Percentiles rank a stretch among this genome's conserved stretches.
These are phyloP conservation scores for Russula sp. DNA, from an alignment of 768 basidiomycete genomes.

Conservation along the genomic window DNA sequence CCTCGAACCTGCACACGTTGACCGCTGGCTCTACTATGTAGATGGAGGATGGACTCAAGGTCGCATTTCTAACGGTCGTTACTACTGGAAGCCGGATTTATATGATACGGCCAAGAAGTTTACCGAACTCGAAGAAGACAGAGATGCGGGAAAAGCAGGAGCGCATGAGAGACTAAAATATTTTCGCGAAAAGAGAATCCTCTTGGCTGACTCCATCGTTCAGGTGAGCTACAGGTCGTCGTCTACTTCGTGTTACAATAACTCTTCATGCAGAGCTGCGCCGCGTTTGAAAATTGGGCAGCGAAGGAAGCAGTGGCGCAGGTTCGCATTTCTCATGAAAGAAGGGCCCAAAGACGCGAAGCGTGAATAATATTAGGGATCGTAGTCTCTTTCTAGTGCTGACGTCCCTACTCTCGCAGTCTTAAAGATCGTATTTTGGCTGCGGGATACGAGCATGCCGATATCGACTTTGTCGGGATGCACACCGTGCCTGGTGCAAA, in stretches of 20 bases:
- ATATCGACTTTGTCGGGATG: constrained; percentile 11
- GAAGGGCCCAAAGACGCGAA: constrained; percentile 3
- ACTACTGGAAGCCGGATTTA: constrained; percentile 27
- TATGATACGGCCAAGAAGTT: constrained; percentile 18
- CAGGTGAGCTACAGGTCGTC: background rate
- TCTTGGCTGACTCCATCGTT: constrained; percentile 17
- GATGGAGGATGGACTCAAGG: constrained; percentile 28
- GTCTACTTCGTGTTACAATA: background rate
- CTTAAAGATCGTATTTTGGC: constrained; percentile 11
- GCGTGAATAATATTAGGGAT: constrained; percentile 7
- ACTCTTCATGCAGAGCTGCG: constrained; percentile 15
- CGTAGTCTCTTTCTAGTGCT: background rate
- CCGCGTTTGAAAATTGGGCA: constrained; percentile 23
- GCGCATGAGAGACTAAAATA: constrained; percentile 14
- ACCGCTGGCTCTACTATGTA: constrained; percentile 2
- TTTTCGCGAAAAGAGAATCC: constrained; percentile 24
- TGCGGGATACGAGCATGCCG: constrained; percentile 18
- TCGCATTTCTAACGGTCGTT: constrained; percentile 17
- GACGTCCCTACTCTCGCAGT: constrained; percentile 2
- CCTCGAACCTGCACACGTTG: background rate
- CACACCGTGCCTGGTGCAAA: constrained; percentile 13
- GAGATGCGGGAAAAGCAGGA: constrained; percentile 18
- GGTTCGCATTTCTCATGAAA: background rate
- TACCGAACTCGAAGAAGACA: constrained; percentile 14
- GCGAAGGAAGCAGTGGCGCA: constrained; percentile 6